Base-by-base conservation (phyloP, 495 filamentous ascomycete genomes). In the Neurospora sp. region DNA sequence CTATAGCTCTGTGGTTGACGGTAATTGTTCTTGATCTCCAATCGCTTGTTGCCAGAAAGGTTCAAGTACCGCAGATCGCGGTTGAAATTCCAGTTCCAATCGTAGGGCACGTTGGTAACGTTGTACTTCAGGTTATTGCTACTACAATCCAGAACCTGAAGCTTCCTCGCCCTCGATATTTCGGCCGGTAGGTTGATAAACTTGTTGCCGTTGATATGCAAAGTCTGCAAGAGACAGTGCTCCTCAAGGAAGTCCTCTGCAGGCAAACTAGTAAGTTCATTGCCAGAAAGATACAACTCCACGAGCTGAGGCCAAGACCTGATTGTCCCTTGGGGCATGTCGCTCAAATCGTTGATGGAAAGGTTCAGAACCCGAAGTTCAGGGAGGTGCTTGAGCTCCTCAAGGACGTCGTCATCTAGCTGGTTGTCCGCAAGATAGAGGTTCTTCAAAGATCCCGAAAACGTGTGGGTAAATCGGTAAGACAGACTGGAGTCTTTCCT, bases 81-180 rank as follows among this genome's bases (percentile, higher is more conserved):
- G 74, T 98, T 99, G 87, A 94, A 93, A 79, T 98, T 98, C 96
- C 96, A 99, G 77, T 99, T 99, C 96, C 96, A 99, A 79, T 99
- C 96, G 77, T 99, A 99, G 1, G 96, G 96, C 87, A 96, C 97
- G 78, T 99, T 99, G 37, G 94, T 96, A 41, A 99, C 94, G 78
- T 99, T 99, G 85, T 99, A 99, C 80, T 98, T 99, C 65, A 99
- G 86, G n/a, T 86, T 87, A 76, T 99, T 99, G 84, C 92, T 98
- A 70, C 94, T 94, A 74, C 96, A 95, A 82, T 99, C 96, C 45
- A 99, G 84, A 31, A 97, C 90, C 9, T 94, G 86, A 37, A 97
- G 22, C 81, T 94, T 96, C 79, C 92, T 90, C 20, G 97, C 93
- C 80, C 97, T 94, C 70, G 93, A 96, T 40, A 99, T 89, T 79